phyloP scores from a whole-genome alignment of 2,329 filamentous ascomycete species.

The Fusarium decemcellulare region DNA sequence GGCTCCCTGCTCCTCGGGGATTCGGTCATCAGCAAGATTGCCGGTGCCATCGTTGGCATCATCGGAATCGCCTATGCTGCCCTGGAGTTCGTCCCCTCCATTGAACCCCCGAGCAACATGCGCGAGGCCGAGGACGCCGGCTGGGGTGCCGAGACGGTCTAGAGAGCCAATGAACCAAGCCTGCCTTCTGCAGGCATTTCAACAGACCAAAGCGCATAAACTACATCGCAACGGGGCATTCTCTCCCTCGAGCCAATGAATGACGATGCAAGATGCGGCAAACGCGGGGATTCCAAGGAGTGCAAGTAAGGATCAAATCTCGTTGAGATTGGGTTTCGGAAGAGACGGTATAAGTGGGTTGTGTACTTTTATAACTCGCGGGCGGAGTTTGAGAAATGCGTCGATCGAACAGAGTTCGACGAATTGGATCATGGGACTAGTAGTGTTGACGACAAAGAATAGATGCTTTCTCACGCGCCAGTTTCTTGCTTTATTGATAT shows the following conservation, averaged over 20 bases:
- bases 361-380: constrained; percentile 32
- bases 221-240: constrained; percentile 15
- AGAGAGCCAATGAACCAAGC: constrained; percentile 47
- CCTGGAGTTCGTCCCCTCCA: constrained; percentile 83
- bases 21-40: constrained; percentile 77
- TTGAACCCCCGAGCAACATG: constrained; percentile 87
- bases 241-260: constrained; percentile 6
- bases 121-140: constrained; percentile 78
- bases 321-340: constrained; percentile 7
- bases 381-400: constrained; percentile 30
- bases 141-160: constrained; percentile 85
- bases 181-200: constrained; percentile 7
- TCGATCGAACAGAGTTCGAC: constrained; percentile 18
- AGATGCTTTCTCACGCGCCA: constrained; percentile 26
- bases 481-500: background rate
- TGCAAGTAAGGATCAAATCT: constrained; percentile 14
- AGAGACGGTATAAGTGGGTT: constrained; percentile 23
- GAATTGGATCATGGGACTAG: constrained; percentile 26
- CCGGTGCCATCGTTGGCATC: constrained; percentile 83
- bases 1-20: constrained; percentile 86
- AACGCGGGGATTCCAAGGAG: constrained; percentile 25
- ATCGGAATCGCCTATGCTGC: constrained; percentile 83
- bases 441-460: constrained; percentile 30
- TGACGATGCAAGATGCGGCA: constrained; percentile 24
- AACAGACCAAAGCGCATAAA: constrained; percentile 21